These are phyloP conservation scores for Erucastrum elatum DNA, from an alignment of 345 rosid genomes.

Conservation along the genomic window DNA sequence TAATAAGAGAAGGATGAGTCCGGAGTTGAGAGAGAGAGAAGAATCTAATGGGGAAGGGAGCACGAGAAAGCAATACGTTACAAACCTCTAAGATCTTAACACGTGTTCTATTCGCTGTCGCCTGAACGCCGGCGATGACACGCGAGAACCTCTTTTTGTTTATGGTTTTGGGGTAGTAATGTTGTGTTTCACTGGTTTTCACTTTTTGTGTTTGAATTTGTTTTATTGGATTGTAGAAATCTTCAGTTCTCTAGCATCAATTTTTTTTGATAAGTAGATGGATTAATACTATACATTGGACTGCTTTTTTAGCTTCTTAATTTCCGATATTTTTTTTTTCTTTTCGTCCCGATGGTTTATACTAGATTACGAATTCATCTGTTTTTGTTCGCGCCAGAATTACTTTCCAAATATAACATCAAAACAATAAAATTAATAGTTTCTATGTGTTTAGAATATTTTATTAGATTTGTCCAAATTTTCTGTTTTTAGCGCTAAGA, in stretches of 20 bases:
- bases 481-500: background rate
- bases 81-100: background rate
- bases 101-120: background rate
- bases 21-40: slow-evolving; percentile 8
- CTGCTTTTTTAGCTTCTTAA: background rate
- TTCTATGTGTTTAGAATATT: background rate
- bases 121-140: slow-evolving; percentile 16
- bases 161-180: background rate
- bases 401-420: background rate
- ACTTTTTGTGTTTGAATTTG: background rate
- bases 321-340: background rate
- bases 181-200: background rate
- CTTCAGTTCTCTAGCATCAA: background rate
- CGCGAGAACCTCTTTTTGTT: slow-evolving; percentile 6
- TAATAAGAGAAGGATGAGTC: slow-evolving; percentile 43
- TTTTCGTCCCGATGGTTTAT: background rate
- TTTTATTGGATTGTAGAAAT: background rate
- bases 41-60: slow-evolving; percentile 19
- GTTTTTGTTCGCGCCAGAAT: background rate
- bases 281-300: background rate
- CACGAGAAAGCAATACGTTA: slow-evolving; percentile 7
- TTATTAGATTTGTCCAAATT: background rate
- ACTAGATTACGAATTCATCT: background rate
- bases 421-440: background rate
- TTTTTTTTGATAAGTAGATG: background rate